Evolutionary conservation across 1,139 yeast genomes (phyloP), one percentile per base, ranked within the genome.

Genomic region (Hemisphaericaspora xylofermentans): DNA sequence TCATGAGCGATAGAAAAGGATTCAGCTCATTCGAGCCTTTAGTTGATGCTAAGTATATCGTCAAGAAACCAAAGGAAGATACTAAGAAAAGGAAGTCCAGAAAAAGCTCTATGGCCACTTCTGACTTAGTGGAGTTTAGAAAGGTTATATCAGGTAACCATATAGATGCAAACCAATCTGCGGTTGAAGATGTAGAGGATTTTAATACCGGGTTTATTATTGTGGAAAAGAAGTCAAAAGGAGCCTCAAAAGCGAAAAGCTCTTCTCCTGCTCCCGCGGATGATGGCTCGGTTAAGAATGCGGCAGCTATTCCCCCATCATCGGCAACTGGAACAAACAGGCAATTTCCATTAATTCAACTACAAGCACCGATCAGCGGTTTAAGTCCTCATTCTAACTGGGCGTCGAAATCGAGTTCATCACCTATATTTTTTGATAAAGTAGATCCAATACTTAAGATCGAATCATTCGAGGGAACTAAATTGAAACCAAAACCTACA

Each of bases 1-100:
- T 79, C 48, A 70, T 83, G 58, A 72, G 66, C 44, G 71, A 74
- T 45, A 61, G 67, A 3, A 64, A 63, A 40, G 76, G 75, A 0
- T 65, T 47, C 38, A 26, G 45, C 27, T 54, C 64, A 1, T 78
- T 80, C 50, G 73, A 65, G 29, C 83, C 87, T 2, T 52, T 77
- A 35, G 55, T 78, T 38, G 83, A 78, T 53, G 49, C 63, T 2
- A 64, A 60, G 39, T 45, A 54, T 14, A 66, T 63, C 12, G 36
- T 39, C 1, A 59, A 50, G 32, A 33, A 44, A 25, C 30, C 43
- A 6, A 50, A 47, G 21, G 54, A 47, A 1, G 49, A 53, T 44
- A 49, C 47, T 38, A 46, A 52, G 43, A 44, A 66, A 34, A 54
- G 51, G 33, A 53, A 51, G 33, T 56, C 71, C 19, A 57, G 75